Base-by-base conservation (phyloP, 768 basidiomycete species). In the Mycena amicta region DNA sequence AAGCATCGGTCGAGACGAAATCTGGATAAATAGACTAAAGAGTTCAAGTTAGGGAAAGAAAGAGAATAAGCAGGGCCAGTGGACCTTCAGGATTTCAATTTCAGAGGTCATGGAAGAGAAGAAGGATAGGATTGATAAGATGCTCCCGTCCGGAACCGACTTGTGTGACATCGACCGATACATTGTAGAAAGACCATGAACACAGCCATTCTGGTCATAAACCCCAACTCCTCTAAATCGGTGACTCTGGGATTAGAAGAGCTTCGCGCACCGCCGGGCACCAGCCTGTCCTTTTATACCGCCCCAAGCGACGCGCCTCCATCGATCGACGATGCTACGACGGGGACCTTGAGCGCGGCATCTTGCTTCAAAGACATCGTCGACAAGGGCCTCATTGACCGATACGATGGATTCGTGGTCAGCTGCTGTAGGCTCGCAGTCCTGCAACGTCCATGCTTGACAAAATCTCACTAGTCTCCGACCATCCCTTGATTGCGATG, bases 21-120 rank as follows among this genome's bases (percentile, higher is more conserved):
- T 90, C 87, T 33, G 90, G 90, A 68, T 86, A 89, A 45, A 92
- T 92, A n/a, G 90, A 85, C 90, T 92, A 27, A n/a, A n/a, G n/a
- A n/a, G n/a, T n/a, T n/a, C n/a, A n/a, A n/a, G n/a, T n/a, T n/a
- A n/a, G n/a, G n/a, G n/a, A n/a, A n/a, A 50, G 49, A 30, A 50
- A 11, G 40, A 23, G 13, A 37, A 37, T 37, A 37, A 37, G 33
- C 33, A 18, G 33, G 18, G 11, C 18, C 8, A 37, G 18, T 37
- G 18, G 11, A 60, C 47, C 55, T 65, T 46, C 33, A 61, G 33
- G 40, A 61, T 51, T 49, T 64, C 56, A 27, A 59, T 31, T 40
- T 64, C 59, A 49, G 6, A 6, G 5, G 11, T 49, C 6, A 28
- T 29, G 47, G 22, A 25, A 11, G 27, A 25, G 47, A n/a, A n/a